Evolutionary conservation across 2,329 filamentous ascomycete genomes (phyloP).

Genomic region (Diaporthe vexans): DNA sequence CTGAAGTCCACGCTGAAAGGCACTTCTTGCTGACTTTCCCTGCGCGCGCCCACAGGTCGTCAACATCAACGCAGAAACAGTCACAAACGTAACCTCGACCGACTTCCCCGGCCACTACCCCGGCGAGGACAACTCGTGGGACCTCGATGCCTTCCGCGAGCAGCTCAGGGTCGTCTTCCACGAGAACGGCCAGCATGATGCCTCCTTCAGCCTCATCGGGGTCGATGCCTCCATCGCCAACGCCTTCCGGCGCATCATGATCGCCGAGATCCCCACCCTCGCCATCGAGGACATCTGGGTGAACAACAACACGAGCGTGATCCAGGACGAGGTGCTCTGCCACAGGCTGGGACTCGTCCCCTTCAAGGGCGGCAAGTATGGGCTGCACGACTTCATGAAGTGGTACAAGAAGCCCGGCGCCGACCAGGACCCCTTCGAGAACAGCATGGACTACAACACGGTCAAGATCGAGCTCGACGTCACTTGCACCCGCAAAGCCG

Average conservation of each 20-base stretch:
- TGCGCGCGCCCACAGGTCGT: slow-evolving; percentile 73
- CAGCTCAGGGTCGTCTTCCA: slow-evolving; percentile 79
- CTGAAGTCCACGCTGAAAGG: not conserved
- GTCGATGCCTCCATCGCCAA: slow-evolving; percentile 95
- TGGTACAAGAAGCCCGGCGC: slow-evolving; percentile 81
- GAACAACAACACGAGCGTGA: slow-evolving; percentile 96
- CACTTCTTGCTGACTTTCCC: slow-evolving; percentile 33
- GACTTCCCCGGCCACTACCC: slow-evolving; percentile 94
- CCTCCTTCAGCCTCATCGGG: slow-evolving; percentile 92
- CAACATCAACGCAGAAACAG: slow-evolving; percentile 89
- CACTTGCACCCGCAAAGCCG: slow-evolving; percentile 83
- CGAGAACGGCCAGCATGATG: slow-evolving; percentile 81
- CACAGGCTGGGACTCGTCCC: slow-evolving; percentile 92
- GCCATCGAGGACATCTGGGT: slow-evolving; percentile 96
- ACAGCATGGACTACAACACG: slow-evolving; percentile 86
- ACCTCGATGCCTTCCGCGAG: slow-evolving; percentile 60
- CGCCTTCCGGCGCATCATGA: slow-evolving; percentile 95
- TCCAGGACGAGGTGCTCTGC: slow-evolving; percentile 96
- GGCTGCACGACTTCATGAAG: slow-evolving; percentile 82
- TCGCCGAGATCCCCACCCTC: slow-evolving; percentile 93
- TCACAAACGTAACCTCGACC: slow-evolving; percentile 88
- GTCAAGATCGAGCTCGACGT: slow-evolving; percentile 83
- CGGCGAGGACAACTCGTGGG: slow-evolving; percentile 77
- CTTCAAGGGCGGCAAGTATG: slow-evolving; percentile 82
- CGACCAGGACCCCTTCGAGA: slow-evolving; percentile 72